Base-by-base conservation (phyloP, 495 filamentous ascomycete species). In the Hypomontagnella submonticulosa region DNA sequence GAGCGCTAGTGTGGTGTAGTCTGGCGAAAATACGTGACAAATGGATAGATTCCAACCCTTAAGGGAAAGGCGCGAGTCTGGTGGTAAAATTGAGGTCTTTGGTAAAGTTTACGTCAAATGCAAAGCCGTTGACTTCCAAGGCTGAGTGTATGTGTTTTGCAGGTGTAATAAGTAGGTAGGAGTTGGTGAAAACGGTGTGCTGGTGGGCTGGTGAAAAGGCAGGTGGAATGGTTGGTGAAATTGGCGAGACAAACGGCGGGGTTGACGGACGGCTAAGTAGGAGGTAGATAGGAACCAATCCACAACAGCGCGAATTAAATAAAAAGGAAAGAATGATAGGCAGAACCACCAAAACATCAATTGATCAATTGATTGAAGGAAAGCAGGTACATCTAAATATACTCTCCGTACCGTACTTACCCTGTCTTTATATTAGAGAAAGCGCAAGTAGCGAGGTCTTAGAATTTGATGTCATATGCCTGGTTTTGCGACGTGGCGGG, bases 321-420 rank as follows among this genome's bases (percentile, higher is more conserved):
- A 49, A 23, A 56, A 47, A 37, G 41, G 40, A 42, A 56, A 12
- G 27, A 23, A 23, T 27, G 32, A 56, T 44, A 32, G 23, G 23
- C 34, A 44, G 40, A 19, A 12, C 23, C 49, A 15, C 12, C 16
- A 30, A 5, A n/a, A 23, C 10, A 34, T 43, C 30, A n/a, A n/a
- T n/a, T n/a, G n/a, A n/a, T n/a, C n/a, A n/a, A n/a, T 43, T 33
- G 11, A 44, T 32, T 27, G 27, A 27, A 27, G 23, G 6, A 27
- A 27, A 27, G 52, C 52, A 42, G 52, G 52, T 56, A 44, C 19
- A 57, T 44, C 4, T 6, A 48, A 27, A 48, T 4, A 15, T 48
- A 48, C 20, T n/a, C 11, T 20, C 18, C 11, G 10, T 10, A 23
- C 23, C 11, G 7, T 32, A 32, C 27, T n/a, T 36, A 50, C 47